These are phyloP conservation scores for Suillus brevipes DNA, from an alignment of 768 basidiomycete genomes.

Conservation along the genomic window DNA sequence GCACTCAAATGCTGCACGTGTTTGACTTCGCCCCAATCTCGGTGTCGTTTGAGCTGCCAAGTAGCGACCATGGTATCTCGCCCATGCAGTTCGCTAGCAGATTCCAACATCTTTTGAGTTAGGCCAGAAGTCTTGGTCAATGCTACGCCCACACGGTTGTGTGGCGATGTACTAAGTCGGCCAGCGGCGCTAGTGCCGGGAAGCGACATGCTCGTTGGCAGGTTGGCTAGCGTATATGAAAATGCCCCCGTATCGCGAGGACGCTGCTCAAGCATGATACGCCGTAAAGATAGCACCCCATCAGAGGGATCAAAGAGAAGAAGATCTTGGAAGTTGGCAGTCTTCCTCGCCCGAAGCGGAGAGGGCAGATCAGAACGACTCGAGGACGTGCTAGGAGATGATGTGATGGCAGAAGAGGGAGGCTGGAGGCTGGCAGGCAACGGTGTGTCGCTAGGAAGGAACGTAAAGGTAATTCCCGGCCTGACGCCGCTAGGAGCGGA, in stretches of 20 bases:
- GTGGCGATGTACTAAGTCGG: conserved; percentile 33
- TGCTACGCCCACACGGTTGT: conserved; percentile 30
- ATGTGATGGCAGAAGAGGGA: conserved; percentile 23
- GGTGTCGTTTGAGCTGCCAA: conserved; percentile 59
- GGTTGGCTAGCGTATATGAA: conserved; percentile 27
- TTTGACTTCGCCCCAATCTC: conserved; percentile 56
- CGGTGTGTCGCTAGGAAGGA: conserved; percentile 40
- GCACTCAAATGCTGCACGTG: conserved; percentile 18
- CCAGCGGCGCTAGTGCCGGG: conserved; percentile 52
- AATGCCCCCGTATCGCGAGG: conserved; percentile 22
- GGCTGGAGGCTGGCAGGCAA: conserved; percentile 45
- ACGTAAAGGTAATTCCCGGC: conserved; percentile 56
- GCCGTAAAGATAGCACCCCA: conserved; percentile 53
- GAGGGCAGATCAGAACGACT: conserved; percentile 30
- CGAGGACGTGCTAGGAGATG: conserved; percentile 29
- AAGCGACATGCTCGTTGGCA: conserved; percentile 56
- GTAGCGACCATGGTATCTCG: conserved; percentile 53
- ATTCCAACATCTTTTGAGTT: conserved; percentile 37
- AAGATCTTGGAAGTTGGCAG: conserved; percentile 60
- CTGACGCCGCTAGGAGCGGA: conserved; percentile 28
- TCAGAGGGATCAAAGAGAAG: conserved; percentile 66
- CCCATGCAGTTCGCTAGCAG: conserved; percentile 36
- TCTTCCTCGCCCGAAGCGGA: conserved; percentile 33
- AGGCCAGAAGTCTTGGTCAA: conserved; percentile 33
- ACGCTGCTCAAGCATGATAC: conserved; percentile 48